phyloP scores from a whole-genome alignment of 306 rosid genomes.

The Rosa lucieae region DNA sequence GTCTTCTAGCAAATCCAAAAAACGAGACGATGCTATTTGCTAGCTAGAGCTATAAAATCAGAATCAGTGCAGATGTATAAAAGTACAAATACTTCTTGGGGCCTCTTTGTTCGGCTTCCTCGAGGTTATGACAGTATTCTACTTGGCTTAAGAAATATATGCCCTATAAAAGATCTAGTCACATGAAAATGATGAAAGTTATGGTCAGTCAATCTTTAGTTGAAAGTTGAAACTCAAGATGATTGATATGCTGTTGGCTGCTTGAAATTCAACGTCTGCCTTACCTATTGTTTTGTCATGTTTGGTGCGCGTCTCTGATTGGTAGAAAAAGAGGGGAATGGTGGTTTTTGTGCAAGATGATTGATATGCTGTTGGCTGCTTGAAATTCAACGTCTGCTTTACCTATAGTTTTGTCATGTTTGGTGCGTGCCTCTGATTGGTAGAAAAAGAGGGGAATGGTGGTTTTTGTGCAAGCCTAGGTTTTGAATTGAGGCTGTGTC shows the following conservation, averaged over 20 bases:
- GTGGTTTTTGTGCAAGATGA: background rate
- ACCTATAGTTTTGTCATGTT: background rate
- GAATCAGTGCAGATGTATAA: slow-evolving; percentile 4
- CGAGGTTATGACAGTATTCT: background rate
- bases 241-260: background rate
- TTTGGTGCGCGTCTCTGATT: background rate
- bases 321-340: background rate
- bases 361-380: background rate
- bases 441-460: too few species aligned
- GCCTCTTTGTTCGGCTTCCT: slow-evolving; percentile 10
- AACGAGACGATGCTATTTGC: background rate
- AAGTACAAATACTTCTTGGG: background rate
- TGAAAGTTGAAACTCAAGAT: background rate
- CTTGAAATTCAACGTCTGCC: background rate
- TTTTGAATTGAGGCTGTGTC: too few species aligned
- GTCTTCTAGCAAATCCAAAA: slow-evolving; percentile 25
- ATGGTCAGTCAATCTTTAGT: background rate
- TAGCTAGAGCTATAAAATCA: background rate
- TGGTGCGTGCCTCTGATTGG: background rate
- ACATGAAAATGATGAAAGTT: background rate
- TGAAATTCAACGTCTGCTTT: background rate
- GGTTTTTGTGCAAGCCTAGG: too few species aligned
- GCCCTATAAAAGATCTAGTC: background rate
- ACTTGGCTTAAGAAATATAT: slow-evolving; percentile 4
- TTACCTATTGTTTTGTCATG: background rate